Evolutionary conservation across 148 eudicot genomes (phyloP).

Genomic region (Rheum nobile): DNA sequence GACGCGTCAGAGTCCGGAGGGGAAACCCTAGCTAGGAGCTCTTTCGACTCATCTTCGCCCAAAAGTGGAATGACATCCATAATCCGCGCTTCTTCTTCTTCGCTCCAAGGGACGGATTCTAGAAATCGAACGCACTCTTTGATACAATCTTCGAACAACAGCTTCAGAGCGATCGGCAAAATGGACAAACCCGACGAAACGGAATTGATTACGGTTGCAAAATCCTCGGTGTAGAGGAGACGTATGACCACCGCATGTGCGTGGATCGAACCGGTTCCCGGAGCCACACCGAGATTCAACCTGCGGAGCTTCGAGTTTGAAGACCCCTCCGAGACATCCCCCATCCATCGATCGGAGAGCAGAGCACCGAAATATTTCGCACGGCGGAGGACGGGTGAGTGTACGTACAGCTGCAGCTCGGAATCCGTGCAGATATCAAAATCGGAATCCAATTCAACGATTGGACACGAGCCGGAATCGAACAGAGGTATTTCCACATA

Average conservation of each 20-base stretch:
- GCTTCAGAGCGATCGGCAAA: constrained; percentile 57
- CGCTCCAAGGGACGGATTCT: constrained; percentile 93
- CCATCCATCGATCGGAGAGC: constrained; percentile 73
- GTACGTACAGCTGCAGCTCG: constrained; percentile 42
- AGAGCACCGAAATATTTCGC: constrained; percentile 66
- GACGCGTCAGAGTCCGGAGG: constrained; percentile 26
- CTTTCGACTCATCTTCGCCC: constrained; percentile 43
- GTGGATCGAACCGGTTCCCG: constrained; percentile 28
- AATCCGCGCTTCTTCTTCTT: constrained; percentile 56
- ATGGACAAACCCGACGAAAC: constrained; percentile 35
- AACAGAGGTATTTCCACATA: constrained; percentile 24
- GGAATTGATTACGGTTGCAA: constrained; percentile 19
- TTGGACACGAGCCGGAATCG: constrained; percentile 20
- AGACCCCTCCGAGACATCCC: constrained; percentile 14
- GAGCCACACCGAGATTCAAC: constrained; percentile 34
- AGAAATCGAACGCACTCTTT: constrained; percentile 53
- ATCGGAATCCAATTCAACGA: constrained; percentile 14
- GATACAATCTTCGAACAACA: constrained; percentile 69
- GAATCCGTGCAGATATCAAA: constrained; percentile 16
- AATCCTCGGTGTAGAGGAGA: constrained; percentile 52
- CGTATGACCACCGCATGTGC: constrained; percentile 38
- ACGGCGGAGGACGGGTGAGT: constrained; percentile 43
- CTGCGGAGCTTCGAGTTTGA: background rate
- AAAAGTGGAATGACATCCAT: constrained; percentile 39
- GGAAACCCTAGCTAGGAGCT: constrained; percentile 61